Percentiles rank a stretch among this genome's conserved stretches.
Conservation (phyloP, 805 yeast genomes). For the Saccharomycodes ludwigii region DNA sequence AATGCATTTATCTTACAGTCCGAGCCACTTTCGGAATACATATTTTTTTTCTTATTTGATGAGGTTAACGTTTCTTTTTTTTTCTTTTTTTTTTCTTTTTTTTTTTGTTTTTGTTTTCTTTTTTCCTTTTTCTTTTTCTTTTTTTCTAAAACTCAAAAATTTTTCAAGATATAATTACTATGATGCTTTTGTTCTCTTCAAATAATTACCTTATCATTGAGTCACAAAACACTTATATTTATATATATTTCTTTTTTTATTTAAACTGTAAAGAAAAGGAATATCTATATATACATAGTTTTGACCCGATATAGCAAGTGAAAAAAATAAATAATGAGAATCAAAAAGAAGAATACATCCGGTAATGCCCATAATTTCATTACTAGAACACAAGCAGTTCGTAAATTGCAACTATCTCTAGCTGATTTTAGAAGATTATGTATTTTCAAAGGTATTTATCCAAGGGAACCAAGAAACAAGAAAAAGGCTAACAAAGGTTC, state of each 20-base stretch:
- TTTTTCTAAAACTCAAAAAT: conserved; percentile 6
- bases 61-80: not conserved
- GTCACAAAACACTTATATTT: no score
- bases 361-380: conserved; percentile 90
- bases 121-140: not conserved
- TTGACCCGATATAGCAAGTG: no score
- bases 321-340: conserved; percentile 29
- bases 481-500: conserved; percentile 96
- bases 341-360: conserved; percentile 70
- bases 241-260: no score
- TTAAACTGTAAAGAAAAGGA: no score
- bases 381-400: conserved; percentile 90
- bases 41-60: no score
- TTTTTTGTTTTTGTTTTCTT: not conserved
- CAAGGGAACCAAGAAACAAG: conserved; percentile 91
- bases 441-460: conserved; percentile 95
- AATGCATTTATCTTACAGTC: no score
- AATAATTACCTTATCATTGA: no score
- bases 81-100: conserved; percentile 1
- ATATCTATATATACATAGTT: no score
- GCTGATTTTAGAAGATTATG: conserved; percentile 96
- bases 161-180: conserved; percentile 10
- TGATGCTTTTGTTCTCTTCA: no score
- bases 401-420: conserved; percentile 79
- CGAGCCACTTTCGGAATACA: no score